These are phyloP conservation scores for Tolypocladium sp. DNA, from an alignment of 2,329 filamentous ascomycete species.

Conservation along the genomic window DNA sequence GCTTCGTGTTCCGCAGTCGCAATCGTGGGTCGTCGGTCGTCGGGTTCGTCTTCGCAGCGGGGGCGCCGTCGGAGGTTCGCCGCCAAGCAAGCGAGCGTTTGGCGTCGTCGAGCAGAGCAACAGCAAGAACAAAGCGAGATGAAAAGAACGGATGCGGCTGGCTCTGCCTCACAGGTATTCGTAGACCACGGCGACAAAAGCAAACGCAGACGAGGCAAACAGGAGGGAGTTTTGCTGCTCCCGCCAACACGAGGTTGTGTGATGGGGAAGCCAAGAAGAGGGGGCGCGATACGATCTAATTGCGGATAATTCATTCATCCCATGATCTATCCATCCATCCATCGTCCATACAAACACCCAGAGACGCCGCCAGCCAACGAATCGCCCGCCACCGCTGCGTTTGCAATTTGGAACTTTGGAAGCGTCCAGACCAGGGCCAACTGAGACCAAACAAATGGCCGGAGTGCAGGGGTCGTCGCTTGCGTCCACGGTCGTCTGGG, in stretches of 20 bases:
- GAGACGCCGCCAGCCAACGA: neutral
- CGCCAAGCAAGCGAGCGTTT: neutral
- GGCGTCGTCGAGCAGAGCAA: neutral
- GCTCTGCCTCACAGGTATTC: neutral
- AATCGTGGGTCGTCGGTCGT: neutral
- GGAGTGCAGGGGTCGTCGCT: neutral
- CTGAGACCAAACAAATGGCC: neutral
- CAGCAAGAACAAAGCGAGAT: neutral
- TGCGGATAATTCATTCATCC: neutral
- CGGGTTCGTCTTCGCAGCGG: neutral
- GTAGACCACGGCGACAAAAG: neutral
- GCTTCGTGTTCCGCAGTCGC: neutral
- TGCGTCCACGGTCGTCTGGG: neutral
- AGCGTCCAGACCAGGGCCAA: neutral
- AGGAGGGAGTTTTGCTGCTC: neutral
- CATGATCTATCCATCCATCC: neutral
- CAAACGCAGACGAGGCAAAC: neutral
- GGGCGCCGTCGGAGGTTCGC: neutral
- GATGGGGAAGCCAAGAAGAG: neutral
- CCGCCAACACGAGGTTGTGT: neutral
- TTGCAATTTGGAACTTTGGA: neutral
- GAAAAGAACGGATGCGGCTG: neutral
- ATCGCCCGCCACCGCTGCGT: neutral
- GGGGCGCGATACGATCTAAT: neutral
- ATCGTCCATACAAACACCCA: neutral